A percentile compares a stretch with the other conserved stretches of the same genome.
These are phyloP conservation scores for Talaromyces sp. DNA, from an alignment of 2,329 filamentous ascomycete species.

Conservation along the genomic window DNA sequence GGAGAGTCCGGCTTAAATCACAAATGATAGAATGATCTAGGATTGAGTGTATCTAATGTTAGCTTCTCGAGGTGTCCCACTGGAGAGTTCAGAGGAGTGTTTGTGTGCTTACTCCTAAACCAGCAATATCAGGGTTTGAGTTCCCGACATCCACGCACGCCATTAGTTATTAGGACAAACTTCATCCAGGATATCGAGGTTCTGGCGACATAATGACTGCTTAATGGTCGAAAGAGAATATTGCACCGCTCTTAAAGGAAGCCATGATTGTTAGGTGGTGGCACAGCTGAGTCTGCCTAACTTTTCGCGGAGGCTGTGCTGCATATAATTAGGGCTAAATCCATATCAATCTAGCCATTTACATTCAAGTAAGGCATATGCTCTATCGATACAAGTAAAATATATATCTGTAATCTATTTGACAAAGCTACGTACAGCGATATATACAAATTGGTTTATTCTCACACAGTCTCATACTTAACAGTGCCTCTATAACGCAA, in stretches of 20 bases:
- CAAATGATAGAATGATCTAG: constrained; percentile 9
- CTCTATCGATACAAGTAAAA: too few relatives aligned
- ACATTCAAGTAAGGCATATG: too few relatives aligned
- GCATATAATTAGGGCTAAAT: not conserved
- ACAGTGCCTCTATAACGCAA: too few relatives aligned
- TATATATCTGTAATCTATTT: too few relatives aligned
- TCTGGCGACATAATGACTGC: not conserved
- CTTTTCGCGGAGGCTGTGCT: not conserved
- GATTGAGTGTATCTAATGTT: not conserved
- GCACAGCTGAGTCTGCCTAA: not conserved
- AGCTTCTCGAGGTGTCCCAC: not conserved
- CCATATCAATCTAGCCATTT: not conserved
- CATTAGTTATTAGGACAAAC: not conserved
- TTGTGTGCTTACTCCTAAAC: not conserved
- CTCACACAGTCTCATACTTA: too few relatives aligned
- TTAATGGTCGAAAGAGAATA: not conserved
- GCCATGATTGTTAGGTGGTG: not conserved
- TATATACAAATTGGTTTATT: too few relatives aligned
- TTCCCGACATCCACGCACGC: not conserved
- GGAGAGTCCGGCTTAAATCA: constrained; percentile 1
- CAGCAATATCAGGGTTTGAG: constrained; percentile 11
- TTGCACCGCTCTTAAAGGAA: not conserved
- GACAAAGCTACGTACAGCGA: too few relatives aligned
- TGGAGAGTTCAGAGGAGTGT: not conserved
- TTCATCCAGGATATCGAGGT: not conserved